phyloP scores from a whole-genome alignment of 352 stramenopile species.

The Phytopythium sindhum region DNA sequence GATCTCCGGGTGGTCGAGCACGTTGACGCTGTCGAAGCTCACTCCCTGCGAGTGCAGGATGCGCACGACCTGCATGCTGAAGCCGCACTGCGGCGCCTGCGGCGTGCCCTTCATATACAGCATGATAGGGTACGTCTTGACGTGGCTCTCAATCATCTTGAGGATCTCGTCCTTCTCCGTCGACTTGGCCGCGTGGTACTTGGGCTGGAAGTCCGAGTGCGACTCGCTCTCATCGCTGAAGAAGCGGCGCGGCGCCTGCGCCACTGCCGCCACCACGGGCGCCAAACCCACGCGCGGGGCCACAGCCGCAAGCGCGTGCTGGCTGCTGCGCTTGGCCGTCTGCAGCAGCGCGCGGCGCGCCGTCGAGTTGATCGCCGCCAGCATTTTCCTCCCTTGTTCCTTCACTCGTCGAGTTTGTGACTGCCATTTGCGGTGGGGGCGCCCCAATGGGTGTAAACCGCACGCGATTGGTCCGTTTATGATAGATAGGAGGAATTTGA shows the following conservation, averaged over 20 bases:
- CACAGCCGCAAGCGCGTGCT: slow-evolving; percentile 9
- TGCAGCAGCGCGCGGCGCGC: slow-evolving; percentile 31
- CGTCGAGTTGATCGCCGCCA: slow-evolving; percentile 27
- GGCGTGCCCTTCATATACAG: slow-evolving; percentile 99
- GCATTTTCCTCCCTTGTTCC: slow-evolving; percentile 12
- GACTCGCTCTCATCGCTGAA: slow-evolving; percentile 47
- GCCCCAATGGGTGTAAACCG: slow-evolving; percentile 3
- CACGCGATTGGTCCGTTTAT: slow-evolving; percentile 1
- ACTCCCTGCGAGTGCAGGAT: slow-evolving; percentile 91
- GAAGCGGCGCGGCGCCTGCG: slow-evolving; percentile 13
- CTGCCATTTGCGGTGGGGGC: background rate
- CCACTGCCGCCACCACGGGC: background rate
- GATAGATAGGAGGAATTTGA: background rate
- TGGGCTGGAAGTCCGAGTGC: slow-evolving; percentile 88
- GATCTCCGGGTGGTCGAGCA: slow-evolving; percentile 98
- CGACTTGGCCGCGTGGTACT: slow-evolving; percentile 84
- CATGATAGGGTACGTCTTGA: slow-evolving; percentile 94
- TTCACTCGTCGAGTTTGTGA: slow-evolving; percentile 10
- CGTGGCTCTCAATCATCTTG: slow-evolving; percentile 89
- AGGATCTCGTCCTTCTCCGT: slow-evolving; percentile 86
- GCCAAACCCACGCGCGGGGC: slow-evolving; percentile 3
- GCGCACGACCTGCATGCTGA: slow-evolving; percentile 95
- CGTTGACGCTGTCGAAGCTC: slow-evolving; percentile 98
- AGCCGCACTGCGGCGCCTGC: slow-evolving; percentile 95
- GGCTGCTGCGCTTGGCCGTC: slow-evolving; percentile 20